Conservation (phyloP, 208 protist species). For the Crithidia fasciculata region DNA sequence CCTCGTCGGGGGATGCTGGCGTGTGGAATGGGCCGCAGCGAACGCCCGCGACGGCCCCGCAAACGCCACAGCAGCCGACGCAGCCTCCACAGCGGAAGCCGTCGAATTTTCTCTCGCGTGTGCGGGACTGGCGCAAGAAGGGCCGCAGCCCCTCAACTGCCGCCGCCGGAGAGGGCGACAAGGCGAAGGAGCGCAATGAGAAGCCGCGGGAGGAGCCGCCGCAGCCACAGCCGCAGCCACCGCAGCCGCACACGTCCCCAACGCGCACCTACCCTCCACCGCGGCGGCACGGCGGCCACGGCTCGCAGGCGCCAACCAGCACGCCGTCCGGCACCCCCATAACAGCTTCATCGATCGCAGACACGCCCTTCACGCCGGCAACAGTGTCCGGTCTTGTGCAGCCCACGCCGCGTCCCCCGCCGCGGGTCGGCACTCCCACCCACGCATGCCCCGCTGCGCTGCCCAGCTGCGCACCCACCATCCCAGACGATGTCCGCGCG, state of each 20-base stretch:
- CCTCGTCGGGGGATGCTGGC: background rate
- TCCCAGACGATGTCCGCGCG: conserved; percentile 9
- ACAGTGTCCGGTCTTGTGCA: background rate
- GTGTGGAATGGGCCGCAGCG: too few relatives aligned
- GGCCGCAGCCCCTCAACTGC: background rate
- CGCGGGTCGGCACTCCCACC: background rate
- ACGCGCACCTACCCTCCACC: background rate
- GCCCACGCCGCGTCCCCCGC: conserved; percentile 3
- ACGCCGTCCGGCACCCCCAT: background rate
- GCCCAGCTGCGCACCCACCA: background rate
- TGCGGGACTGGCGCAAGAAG: conserved; percentile 13
- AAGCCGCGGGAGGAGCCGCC: background rate
- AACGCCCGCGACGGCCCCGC: too few relatives aligned
- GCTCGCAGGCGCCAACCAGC: background rate
- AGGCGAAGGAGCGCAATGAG: background rate
- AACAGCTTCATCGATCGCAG: background rate
- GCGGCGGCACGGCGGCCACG: background rate
- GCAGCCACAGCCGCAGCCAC: background rate
- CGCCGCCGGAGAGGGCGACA: background rate
- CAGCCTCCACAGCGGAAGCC: conserved; percentile 2
- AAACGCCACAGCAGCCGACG: background rate
- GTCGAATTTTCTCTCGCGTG: conserved; percentile 3
- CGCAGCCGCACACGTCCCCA: background rate
- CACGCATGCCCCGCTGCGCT: background rate
- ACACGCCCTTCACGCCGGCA: background rate